Evolutionary conservation across 345 rosid species (phyloP).

Genomic region (Angophora floribunda): DNA sequence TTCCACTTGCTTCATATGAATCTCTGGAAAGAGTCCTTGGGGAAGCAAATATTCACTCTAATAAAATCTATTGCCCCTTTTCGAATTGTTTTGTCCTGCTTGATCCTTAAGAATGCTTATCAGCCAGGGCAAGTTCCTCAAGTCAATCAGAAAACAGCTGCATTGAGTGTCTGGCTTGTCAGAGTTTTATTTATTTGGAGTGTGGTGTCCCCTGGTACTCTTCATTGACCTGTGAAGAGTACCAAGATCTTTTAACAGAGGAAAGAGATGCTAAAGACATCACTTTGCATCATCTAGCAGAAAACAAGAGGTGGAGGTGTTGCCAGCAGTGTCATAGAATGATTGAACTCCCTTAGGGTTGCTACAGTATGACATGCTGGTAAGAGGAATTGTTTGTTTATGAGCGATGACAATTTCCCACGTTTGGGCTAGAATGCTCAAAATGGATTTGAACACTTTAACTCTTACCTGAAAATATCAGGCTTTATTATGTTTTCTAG

Average conservation of each 20-base stretch:
- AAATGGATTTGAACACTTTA: background rate
- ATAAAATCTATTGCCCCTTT: constrained; percentile 81
- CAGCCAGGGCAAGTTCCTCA: constrained; percentile 70
- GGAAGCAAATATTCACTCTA: constrained; percentile 52
- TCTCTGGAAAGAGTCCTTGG: constrained; percentile 52
- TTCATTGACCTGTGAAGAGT: constrained; percentile 78
- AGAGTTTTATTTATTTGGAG: constrained; percentile 73
- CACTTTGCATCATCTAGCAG: constrained; percentile 73
- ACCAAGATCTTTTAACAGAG: constrained; percentile 69
- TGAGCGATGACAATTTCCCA: background rate
- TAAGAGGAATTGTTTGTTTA: constrained; percentile 7
- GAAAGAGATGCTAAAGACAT: constrained; percentile 83
- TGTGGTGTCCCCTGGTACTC: constrained; percentile 97
- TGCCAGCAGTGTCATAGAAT: constrained; percentile 89
- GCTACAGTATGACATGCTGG: constrained; percentile 97
- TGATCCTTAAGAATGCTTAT: constrained; percentile 63
- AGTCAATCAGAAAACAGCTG: constrained; percentile 58
- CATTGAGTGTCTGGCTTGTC: constrained; percentile 82
- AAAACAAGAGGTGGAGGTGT: constrained; percentile 82
- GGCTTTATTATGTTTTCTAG: background rate
- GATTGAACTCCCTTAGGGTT: constrained; percentile 90
- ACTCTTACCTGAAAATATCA: background rate
- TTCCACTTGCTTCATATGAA: constrained; percentile 54
- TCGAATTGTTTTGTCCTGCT: constrained; percentile 72
- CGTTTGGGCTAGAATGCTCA: background rate